Evolutionary conservation across 192 early-diverging fungal genomes (phyloP), one percentile per base, ranked within the genome.

Genomic region (Phlyctochytrium arcticum): DNA sequence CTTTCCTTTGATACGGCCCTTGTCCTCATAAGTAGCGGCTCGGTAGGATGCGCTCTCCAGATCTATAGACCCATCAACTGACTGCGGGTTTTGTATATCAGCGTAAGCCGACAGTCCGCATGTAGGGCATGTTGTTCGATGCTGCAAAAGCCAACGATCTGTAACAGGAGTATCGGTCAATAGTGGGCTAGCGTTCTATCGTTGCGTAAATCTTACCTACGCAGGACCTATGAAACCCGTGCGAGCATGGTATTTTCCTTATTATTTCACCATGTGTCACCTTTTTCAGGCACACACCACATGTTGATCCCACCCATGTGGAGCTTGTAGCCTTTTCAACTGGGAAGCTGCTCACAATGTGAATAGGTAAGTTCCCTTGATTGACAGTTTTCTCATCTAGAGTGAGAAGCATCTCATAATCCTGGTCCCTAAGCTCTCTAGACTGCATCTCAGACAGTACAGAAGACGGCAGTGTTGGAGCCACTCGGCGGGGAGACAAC

Each of bases 71-170:
- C 21, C 39, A 1, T 19, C 54, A 55, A 29, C 9, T 7, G 4
- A 7, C 19, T 19, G 5, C 7, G 0, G 7, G 32, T 2, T 37
- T 36, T 47, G 7, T 23, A 4, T 35, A 35, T 58, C 57, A 9
- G 32, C 59, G 57, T 70, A 77, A 10, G 71, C 75, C 6, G 75
- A 42, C 46, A 56, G 46, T 1, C 55, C 62, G 54, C 75, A 77
- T 21, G 53, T 61, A 7, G 75, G 75, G 57, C 75, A 78, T 0
- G 67, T 72, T 0, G 72, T 46, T 46, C 66, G 56, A 4, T 57
- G 54, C 36, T 74, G 69, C 51, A 77, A 21, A 4, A 77, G 60
- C 76, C 76, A 78, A 2, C 76, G 57, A 36, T 78, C 76, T 71
- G 26, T 10, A 30, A 32, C 26, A 44, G 31, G 44, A 2, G n/a